Evolutionary conservation across 225 moss, liverwort and hornwort species (phyloP), one percentile per base, ranked within the genome.

Genomic region (Rhytidiadelphus loreus): DNA sequence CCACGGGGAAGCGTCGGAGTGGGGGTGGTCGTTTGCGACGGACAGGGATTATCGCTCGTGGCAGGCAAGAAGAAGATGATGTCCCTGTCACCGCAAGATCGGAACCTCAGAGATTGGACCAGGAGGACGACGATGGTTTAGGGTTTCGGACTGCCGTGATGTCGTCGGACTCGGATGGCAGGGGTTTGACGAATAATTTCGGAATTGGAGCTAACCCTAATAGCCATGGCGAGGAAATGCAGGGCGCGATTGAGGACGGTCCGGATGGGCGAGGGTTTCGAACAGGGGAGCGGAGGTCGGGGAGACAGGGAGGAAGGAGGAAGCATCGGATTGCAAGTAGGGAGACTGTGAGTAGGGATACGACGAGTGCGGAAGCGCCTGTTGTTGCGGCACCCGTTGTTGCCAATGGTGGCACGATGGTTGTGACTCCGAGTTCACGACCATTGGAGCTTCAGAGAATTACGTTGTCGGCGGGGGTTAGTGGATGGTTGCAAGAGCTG

Each of bases 401-500:
- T 35, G 20, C 69, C 39, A 87, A 85, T 29, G 82, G 66, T 48
- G 76, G 76, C 76, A 62, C 85, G 28, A 22, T 70, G 15, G 50
- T 48, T 50, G 62, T 86, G 30, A 77, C 86, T 33, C 86, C 86
- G 41, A 86, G 65, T 32, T 65, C 50, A 9, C 59, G 86, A 55
- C 83, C 83, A n/a, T 18, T 52, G 53, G 65, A 66, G 53, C 39
- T 83, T 63, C 76, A 85, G 86, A 77, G 86, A 76, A 76, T 86
- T 43, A 63, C 86, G 11, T 52, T 78, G 65, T 55, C 78, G 21
- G 89, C 91, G 9, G 96, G 95, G 57, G 97, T 98, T 10, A 92
- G 86, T 86, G 94, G 91, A 52, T 99, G 97, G 98, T 92, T 99
- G 76, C 85, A 90, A 83, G 96, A 93, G 32, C 94, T 99, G 29